A percentile compares a stretch with the other conserved stretches of the same genome.
Conservation (phyloP, 768 basidiomycete species). For the Mrakia blollopis region DNA sequence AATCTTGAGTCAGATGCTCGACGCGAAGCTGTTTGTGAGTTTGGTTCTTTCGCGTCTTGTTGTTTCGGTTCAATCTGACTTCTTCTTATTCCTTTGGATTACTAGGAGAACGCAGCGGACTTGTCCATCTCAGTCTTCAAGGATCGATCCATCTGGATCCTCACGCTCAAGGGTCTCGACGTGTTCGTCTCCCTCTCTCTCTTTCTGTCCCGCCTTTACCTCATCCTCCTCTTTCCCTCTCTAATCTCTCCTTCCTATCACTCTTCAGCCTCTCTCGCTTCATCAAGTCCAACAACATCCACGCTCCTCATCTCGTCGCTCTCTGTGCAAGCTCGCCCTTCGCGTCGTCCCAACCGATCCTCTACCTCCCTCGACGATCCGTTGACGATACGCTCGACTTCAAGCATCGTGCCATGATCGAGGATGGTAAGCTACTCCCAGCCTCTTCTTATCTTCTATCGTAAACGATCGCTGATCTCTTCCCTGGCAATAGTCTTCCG, state of each 20-base stretch:
- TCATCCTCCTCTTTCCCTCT: background rate
- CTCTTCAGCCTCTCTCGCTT: slow-evolving; percentile 70
- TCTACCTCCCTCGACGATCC: slow-evolving; percentile 88
- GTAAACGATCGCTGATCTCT: background rate
- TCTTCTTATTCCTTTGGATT: background rate
- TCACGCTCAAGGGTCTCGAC: slow-evolving; percentile 98
- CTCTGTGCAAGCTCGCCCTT: slow-evolving; percentile 79
- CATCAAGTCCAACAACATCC: slow-evolving; percentile 98
- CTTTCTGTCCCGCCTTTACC: background rate
- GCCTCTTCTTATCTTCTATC: no score
- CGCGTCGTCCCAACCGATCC: slow-evolving; percentile 83
- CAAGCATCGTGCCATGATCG: slow-evolving; percentile 75
- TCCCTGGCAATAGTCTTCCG: slow-evolving; percentile 73
- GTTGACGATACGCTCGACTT: slow-evolving; percentile 98
- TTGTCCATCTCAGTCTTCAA: slow-evolving; percentile 85
- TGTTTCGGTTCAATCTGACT: background rate
- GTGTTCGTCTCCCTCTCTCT: slow-evolving; percentile 47
- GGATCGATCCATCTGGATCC: slow-evolving; percentile 88
- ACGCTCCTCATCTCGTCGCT: slow-evolving; percentile 78
- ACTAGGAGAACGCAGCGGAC: slow-evolving; percentile 80
- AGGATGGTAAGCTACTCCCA: slow-evolving; percentile 39
- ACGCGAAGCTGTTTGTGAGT: slow-evolving; percentile 75
- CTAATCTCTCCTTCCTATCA: background rate
- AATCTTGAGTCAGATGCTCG: slow-evolving; percentile 99
- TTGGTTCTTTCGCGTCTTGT: background rate